Base-by-base conservation (phyloP, 257 asterid genomes). In the Fraxinus cuspidata region DNA sequence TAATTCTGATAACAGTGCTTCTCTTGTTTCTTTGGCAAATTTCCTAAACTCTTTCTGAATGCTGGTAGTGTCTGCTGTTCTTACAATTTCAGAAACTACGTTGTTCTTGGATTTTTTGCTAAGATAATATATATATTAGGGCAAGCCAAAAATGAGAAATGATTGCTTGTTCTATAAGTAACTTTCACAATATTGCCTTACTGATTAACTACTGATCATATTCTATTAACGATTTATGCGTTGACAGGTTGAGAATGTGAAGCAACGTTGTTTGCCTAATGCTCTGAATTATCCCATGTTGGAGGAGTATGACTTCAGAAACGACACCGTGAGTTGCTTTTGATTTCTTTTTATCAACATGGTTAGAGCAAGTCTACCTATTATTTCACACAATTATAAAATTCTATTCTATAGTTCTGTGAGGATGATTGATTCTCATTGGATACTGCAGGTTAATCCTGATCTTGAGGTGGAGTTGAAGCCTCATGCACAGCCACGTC, bases 281-380 rank as follows among this genome's bases (percentile, higher is more conserved):
- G 97, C 97, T 74, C 77, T 96, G 77, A 96, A 96, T 79, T 96
- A 96, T 82, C 99, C 99, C 25, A 96, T 96, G 98, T 79, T 96
- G 91, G 99, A 96, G 92, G 99, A 96, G 86, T 93, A 96, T 73
- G 99, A 96, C 88, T 96, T 96, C 83, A 89, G 98, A 87, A 93
- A 96, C 80, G 99, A 96, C 80, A 85, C 91, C 49, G 97, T 93
- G 83, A 92, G 97, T 90, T 79, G 71, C 79, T 49, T 63, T 27
- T 64, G 64, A 11, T 15, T 77, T 64, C n/a, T 37, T 76, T 42
- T 16, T 31, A 12, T 67, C 35, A 71, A 49, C 21, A 70, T 10
- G 77, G 64, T 70, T 51, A 49, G 23, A 63, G 68, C 42, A 49
- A 74, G 68, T 76, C 65, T 38, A 40, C 56, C 25, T 63, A n/a